Conservation (phyloP, 1,284 basidiomycete species). For the Pseudozyma tsukubaensis region DNA sequence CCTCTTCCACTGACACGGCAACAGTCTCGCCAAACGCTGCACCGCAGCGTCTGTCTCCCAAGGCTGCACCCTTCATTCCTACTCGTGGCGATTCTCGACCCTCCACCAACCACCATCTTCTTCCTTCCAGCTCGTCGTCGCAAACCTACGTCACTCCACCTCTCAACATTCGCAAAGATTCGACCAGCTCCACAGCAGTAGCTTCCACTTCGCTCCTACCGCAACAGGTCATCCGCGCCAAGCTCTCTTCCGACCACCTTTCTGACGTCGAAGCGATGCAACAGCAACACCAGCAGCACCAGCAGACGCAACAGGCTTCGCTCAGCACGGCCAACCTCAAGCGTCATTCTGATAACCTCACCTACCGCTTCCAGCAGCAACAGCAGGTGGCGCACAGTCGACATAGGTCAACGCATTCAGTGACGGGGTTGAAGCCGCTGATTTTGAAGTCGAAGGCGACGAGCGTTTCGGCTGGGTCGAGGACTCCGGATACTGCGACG, state of each 20-base stretch:
- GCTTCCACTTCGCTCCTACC: constrained; percentile 7
- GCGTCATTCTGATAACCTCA: constrained; percentile 37
- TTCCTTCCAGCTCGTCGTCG: background rate
- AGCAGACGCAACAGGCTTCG: constrained; percentile 5
- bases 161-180: constrained; percentile 37
- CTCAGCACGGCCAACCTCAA: constrained; percentile 37
- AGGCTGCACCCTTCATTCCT: constrained; percentile 14
- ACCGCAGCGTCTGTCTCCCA: background rate
- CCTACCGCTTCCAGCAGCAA: constrained; percentile 21
- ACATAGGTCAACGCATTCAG: constrained; percentile 27
- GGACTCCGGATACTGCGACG: constrained; percentile 20
- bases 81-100: constrained; percentile 33
- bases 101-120: background rate
- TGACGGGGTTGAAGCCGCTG: constrained; percentile 38
- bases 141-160: constrained; percentile 25
- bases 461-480: constrained; percentile 9
- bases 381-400: constrained; percentile 14
- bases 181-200: background rate
- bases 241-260: constrained; percentile 28
- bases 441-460: constrained; percentile 32
- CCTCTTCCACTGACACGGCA: constrained; percentile 4
- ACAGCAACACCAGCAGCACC: background rate
- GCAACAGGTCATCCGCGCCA: constrained; percentile 36
- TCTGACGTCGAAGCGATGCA: background rate
- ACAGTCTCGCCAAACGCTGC: constrained; percentile 1